Base-by-base conservation (phyloP, 1,284 basidiomycete genomes). In the Rhodotorula sp. region DNA sequence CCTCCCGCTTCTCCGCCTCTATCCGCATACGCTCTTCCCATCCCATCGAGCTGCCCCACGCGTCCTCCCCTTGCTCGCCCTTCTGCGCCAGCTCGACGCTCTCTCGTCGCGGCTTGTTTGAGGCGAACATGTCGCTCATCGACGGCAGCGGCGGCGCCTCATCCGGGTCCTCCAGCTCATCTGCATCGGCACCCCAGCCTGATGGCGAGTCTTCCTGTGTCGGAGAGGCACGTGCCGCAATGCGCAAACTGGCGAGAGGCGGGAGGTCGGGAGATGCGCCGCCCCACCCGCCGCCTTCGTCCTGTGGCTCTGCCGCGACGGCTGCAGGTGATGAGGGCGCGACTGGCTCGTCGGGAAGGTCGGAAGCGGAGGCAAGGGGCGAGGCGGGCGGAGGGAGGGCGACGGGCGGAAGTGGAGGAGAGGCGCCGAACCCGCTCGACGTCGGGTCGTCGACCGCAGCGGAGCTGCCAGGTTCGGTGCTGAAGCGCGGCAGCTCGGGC, bases 11-110 rank as follows among this genome's bases (percentile, higher is more conserved):
- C 48, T 64, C 50, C 19, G 17, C 21, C 45, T 49, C 66, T 1
- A 42, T 34, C 48, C 62, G 62, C 64, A 61, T 55, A 27, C 64
- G 42, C 54, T 64, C 65, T 44, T 61, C 68, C 65, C 58, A 62
- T 3, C 60, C 45, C 21, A 46, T n/a, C 34, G 70, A 55, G 50
- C 64, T 64, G 9, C 67, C 72, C 66, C 69, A 74, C 7, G 67
- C 73, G 45, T 66, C 70, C 3, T 45, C 66, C 12, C 67, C 57
- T 14, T 66, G 67, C 55, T 59, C 69, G 19, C 46, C 64, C 21
- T 27, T 34, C 44, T 53, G 49, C 41, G 27, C 45, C 14, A 48
- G 17, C 13, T 61, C 67, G 34, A 21, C 60, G n/a, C 61, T 54
- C 4, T 58, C 41, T 19, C 62, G 45, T 8, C 53, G 41, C 19